A percentile compares a stretch with the other conserved stretches of the same genome.
Evolutionary conservation across 164 flowering plant species (phyloP).

Genomic region (Aristolochia contorta): DNA sequence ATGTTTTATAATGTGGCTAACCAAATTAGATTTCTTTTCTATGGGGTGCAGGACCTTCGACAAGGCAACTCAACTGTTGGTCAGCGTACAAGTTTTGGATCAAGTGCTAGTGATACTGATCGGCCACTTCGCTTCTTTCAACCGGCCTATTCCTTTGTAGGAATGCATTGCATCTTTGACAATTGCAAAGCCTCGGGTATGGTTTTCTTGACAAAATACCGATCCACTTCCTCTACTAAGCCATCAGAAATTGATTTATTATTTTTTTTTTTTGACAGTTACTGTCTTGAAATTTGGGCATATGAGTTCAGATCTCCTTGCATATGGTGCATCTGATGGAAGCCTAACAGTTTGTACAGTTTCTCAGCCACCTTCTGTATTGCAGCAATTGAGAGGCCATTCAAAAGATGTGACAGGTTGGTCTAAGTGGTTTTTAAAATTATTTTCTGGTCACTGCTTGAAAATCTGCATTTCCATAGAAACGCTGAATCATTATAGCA

Average conservation of each 20-base stretch:
- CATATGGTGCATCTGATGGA: slow-evolving; percentile 99
- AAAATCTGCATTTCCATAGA: too few relatives aligned
- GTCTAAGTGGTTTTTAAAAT: slow-evolving; percentile 35
- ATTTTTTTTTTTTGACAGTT: slow-evolving; percentile 39
- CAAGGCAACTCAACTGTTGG: slow-evolving; percentile 40
- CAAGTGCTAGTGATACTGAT: slow-evolving; percentile 66
- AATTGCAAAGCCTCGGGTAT: slow-evolving; percentile 86
- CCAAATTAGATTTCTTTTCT: slow-evolving; percentile 1
- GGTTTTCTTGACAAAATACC: neutral
- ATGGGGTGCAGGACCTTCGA: slow-evolving; percentile 50
- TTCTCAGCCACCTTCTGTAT: slow-evolving; percentile 61
- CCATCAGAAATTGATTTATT: slow-evolving; percentile 5
- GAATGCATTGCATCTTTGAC: slow-evolving; percentile 99
- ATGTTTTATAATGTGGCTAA: too few relatives aligned
- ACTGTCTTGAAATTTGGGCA: slow-evolving; percentile 95
- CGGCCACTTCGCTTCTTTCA: slow-evolving; percentile 48
- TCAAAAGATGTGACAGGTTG: slow-evolving; percentile 98
- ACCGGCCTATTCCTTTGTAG: slow-evolving; percentile 95
- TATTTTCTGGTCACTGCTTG: too few relatives aligned
- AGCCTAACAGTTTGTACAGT: slow-evolving; percentile 84
- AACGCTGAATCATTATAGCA: too few relatives aligned
- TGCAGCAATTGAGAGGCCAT: slow-evolving; percentile 74
- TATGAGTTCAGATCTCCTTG: slow-evolving; percentile 92
- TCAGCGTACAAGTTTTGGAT: slow-evolving; percentile 65
- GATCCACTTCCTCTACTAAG: too few relatives aligned